Conservation (phyloP, 352 stramenopile species). For the Pythium aphanidermatum region DNA sequence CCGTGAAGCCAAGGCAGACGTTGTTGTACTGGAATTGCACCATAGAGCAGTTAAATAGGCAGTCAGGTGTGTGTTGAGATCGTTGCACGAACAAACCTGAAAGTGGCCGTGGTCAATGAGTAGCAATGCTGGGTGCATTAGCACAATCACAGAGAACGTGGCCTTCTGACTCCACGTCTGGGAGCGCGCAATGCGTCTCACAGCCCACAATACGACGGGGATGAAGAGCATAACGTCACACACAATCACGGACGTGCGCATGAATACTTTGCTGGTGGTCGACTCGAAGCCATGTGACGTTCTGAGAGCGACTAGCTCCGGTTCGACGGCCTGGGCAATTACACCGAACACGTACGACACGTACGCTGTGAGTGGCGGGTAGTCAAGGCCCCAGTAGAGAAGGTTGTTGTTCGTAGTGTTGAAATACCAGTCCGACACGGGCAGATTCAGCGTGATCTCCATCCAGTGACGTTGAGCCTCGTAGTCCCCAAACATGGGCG, state of each 20-base stretch:
- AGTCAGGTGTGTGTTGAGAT: neutral
- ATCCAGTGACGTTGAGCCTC: constrained; percentile 99
- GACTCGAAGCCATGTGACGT: constrained; percentile 84
- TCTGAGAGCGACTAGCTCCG: constrained; percentile 78
- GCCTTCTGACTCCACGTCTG: constrained; percentile 42
- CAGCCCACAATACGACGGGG: constrained; percentile 41
- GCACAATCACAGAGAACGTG: constrained; percentile 53
- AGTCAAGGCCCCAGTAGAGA: constrained; percentile 98
- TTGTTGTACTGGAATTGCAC: constrained; percentile 94
- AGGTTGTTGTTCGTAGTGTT: constrained; percentile 89
- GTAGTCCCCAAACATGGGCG: constrained; percentile 94
- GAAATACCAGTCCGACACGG: constrained; percentile 94
- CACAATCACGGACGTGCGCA: constrained; percentile 91
- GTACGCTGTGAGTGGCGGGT: constrained; percentile 95
- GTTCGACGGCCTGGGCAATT: constrained; percentile 71
- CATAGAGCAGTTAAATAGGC: neutral
- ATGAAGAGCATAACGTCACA: constrained; percentile 93
- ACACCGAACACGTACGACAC: constrained; percentile 80
- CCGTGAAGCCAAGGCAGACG: constrained; percentile 92
- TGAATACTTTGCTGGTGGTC: constrained; percentile 80
- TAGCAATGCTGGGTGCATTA: constrained; percentile 87
- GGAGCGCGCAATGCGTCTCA: constrained; percentile 35
- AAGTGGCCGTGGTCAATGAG: constrained; percentile 99
- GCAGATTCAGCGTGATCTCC: constrained; percentile 94
- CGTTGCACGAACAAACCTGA: constrained; percentile 52